Evolutionary conservation across 2,329 filamentous ascomycete species (phyloP), one percentile per base, ranked within the genome.

Genomic region (Nemania serpens): DNA sequence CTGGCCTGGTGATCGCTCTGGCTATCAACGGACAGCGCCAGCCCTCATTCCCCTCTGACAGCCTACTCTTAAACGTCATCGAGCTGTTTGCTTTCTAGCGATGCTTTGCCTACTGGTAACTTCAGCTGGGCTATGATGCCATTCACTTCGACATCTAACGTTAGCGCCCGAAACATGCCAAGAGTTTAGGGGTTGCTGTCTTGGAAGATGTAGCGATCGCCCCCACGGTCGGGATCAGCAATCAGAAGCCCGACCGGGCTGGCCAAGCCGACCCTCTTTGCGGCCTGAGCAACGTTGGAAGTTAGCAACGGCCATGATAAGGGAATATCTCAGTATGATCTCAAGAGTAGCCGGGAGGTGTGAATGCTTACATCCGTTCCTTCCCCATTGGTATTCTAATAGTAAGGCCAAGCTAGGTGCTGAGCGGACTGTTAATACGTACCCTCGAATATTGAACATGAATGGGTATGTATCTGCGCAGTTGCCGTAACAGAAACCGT

Each of bases 391-490:
- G n/a, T n/a, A n/a, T n/a, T n/a, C n/a, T n/a, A n/a, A n/a, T n/a
- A n/a, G n/a, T n/a, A n/a, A n/a, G n/a, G n/a, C n/a, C n/a, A n/a
- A n/a, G n/a, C n/a, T n/a, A n/a, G n/a, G n/a, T n/a, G n/a, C n/a
- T n/a, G n/a, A n/a, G n/a, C n/a, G n/a, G n/a, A n/a, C n/a, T n/a
- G n/a, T n/a, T n/a, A 49, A 10, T 11, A 1, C 55, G 36, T 45
- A 51, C 47, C 47, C 2, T 11, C 17, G 25, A 57, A 51, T 13
- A 17, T 29, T 57, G 39, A 43, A 20, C 1, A 57, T 12, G 10
- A 57, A 57, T 10, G 55, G 55, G 25, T 57, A 51, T 11, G 55
- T 57, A 9, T 57, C 55, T 2, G 15, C 55, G 13, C 55, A 57
- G 17, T 45, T 57, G 18, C 55, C 55, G 29, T 20, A 51, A 0